Conservation (phyloP, 2,329 filamentous ascomycete species). For the Apiospora arundinis region DNA sequence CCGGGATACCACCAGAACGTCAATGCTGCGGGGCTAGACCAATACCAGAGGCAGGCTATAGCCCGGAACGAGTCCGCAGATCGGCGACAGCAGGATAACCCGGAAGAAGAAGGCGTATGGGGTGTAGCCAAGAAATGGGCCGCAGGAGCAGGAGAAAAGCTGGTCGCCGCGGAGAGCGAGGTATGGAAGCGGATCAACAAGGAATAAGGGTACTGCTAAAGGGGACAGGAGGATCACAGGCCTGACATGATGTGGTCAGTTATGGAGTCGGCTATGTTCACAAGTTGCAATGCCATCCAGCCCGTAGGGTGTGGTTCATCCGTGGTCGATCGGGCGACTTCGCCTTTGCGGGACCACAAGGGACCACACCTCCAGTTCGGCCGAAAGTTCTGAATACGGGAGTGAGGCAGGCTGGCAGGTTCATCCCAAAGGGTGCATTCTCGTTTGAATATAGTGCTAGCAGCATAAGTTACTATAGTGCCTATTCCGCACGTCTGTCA, state of each 20-base stretch:
- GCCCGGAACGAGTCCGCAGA: slow-evolving; percentile 40
- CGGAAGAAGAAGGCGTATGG: slow-evolving; percentile 57
- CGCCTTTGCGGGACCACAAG: slow-evolving; percentile 3
- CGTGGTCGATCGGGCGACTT: slow-evolving; percentile 12
- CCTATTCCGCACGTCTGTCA: not conserved
- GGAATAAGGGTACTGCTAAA: slow-evolving; percentile 42
- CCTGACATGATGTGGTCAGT: not conserved
- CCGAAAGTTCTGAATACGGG: slow-evolving; percentile 11
- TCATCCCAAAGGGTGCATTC: not conserved
- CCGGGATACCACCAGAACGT: slow-evolving; percentile 64
- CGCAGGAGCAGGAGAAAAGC: slow-evolving; percentile 60
- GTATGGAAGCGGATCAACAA: slow-evolving; percentile 70
- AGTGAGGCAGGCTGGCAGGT: not conserved
- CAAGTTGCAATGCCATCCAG: slow-evolving; percentile 3
- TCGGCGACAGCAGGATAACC: slow-evolving; percentile 33
- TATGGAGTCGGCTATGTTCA: slow-evolving; percentile 16
- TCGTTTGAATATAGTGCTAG: not conserved
- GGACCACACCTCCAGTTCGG: slow-evolving; percentile 17
- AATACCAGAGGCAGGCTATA: slow-evolving; percentile 52
- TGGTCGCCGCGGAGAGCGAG: slow-evolving; percentile 64
- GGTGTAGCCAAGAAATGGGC: slow-evolving; percentile 64
- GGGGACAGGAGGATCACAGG: not conserved
- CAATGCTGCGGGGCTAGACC: slow-evolving; percentile 57
- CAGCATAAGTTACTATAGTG: not conserved
- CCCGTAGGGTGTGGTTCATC: slow-evolving; percentile 10